Base-by-base conservation (phyloP, 73 alveolate species). In the Uronychia setigera region DNA sequence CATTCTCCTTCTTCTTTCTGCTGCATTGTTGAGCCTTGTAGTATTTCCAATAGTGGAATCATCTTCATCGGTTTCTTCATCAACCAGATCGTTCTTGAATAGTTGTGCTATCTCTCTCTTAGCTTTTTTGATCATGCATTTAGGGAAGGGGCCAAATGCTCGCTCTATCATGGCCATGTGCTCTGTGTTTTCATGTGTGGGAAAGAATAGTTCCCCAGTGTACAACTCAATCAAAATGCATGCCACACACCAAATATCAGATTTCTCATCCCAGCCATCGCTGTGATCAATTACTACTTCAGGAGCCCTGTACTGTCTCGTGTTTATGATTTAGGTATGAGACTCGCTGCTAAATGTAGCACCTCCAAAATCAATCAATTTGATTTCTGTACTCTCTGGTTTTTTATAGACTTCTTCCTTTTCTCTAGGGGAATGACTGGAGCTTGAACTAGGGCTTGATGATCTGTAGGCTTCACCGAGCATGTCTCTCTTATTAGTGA, bases 261-360 rank as follows among this genome's bases (percentile, higher is more conserved):
- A 90, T 77, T 91, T 92, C 81, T 86, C 95, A 86, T 93, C 92
- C 98, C 99, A 94, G n/a, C 67, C 67, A 27, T 96, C 88, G 79
- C 96, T 85, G 85, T 96, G 92, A 59, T 89, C 95, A 31, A 98
- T 80, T 27, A 97, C 96, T 30, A 97, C 99, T 94, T 98, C 99
- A 14, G 99, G 99, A 26, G 99, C 99, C 32, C 99, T 78, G 84
- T 98, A 98, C 84, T 98, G 96, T 35, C 99, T 87, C 33, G 99
- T 98, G 88, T 98, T 98, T 25, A 98, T 97, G 79, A 93, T 94
- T 25, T 90, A 80, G 31, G 97, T 94, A 82, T 94, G 99, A 77
- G 96, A 92, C 77, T 95, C 97, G 29, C 79, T 86, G 46, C 81
- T 87, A 82, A 83, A 90, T 29, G 98, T 96, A 29, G 99, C 99